Conservation (phyloP, 139 green algal species). For the Zygnema circumcarinatum region DNA sequence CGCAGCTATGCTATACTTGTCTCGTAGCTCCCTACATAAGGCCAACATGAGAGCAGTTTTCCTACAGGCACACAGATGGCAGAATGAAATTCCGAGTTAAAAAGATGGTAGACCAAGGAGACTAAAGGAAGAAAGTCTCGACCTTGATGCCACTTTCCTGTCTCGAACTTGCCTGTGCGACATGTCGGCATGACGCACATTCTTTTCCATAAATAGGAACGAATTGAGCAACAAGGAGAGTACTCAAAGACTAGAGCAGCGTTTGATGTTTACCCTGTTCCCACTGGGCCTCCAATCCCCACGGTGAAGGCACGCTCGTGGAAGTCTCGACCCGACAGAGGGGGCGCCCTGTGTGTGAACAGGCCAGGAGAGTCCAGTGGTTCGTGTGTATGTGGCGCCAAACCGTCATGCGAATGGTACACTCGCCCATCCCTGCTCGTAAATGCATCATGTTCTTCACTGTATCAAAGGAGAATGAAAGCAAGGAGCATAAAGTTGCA, state of each 20-base stretch:
- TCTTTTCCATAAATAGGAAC: too few species aligned
- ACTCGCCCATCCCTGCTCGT: background rate
- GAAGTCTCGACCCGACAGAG: slow-evolving; percentile 31
- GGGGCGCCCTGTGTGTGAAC: slow-evolving; percentile 27
- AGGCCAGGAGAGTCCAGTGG: slow-evolving; percentile 45
- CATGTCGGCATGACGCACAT: too few species aligned
- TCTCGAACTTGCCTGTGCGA: too few species aligned
- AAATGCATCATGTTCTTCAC: background rate
- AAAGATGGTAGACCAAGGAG: too few species aligned
- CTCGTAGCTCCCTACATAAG: slow-evolving; percentile 57
- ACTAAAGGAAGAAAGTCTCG: too few species aligned
- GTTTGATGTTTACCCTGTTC: slow-evolving; percentile 55
- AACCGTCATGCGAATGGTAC: slow-evolving; percentile 61
- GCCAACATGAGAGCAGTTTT: slow-evolving; percentile 66
- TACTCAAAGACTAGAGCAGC: too few species aligned
- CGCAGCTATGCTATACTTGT: slow-evolving; percentile 62
- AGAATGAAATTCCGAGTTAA: too few species aligned
- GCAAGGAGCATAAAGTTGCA: background rate
- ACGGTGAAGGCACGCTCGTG: slow-evolving; percentile 63
- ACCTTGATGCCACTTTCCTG: too few species aligned
- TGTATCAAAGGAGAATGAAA: background rate
- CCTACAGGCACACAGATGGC: slow-evolving; percentile 8
- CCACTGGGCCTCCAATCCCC: slow-evolving; percentile 65
- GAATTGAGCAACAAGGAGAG: too few species aligned
- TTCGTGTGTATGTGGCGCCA: slow-evolving; percentile 66